Evolutionary conservation across 768 basidiomycete species (phyloP), one percentile per base, ranked within the genome.

Genomic region (Phlebiopsis flavidoalba): DNA sequence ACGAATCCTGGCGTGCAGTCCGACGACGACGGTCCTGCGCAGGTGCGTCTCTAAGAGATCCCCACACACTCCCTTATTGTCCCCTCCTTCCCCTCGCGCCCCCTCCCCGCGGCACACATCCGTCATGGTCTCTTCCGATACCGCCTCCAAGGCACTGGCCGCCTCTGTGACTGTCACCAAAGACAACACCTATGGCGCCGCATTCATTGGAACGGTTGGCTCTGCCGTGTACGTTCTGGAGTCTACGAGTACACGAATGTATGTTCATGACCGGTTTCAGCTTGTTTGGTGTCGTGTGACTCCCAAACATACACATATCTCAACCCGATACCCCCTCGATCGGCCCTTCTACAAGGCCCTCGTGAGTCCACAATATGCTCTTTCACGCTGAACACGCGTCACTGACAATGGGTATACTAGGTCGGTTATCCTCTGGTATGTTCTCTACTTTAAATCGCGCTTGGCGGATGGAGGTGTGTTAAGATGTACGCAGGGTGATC

Each of bases 251-350:
- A 7, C n/a, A 15, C 8, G 40, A 3, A 17, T 17, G 12, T 11
- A n/a, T 17, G 15, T 21, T 53, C n/a, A 53, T 12, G 11, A 14
- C 12, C 12, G 40, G n/a, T 36, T 17, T 56, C 66, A 78, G 78
- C 37, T 55, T 74, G 8, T 85, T 81, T 69, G 85, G 86, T 19
- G 74, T 85, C 33, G 74, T 86, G 49, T 65, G 77, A n/a, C 49
- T 73, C 82, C 17, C 86, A 87, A 69, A 72, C 78, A 7, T 81
- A 79, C 69, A 74, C 75, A 31, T 88, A 88, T 64, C 83, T 82
- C 68, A 71, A 72, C 61, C n/a, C 75, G 77, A 51, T 88, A 82
- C 71, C 80, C 80, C 60, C 73, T 74, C 36, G 87, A 88, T 71
- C 79, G 76, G 58, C 33, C 65, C 15, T 67, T 76, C 22, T 83